Base-by-base conservation (phyloP, 2,329 filamentous ascomycete genomes). In the Colletotrichum scovillei region DNA sequence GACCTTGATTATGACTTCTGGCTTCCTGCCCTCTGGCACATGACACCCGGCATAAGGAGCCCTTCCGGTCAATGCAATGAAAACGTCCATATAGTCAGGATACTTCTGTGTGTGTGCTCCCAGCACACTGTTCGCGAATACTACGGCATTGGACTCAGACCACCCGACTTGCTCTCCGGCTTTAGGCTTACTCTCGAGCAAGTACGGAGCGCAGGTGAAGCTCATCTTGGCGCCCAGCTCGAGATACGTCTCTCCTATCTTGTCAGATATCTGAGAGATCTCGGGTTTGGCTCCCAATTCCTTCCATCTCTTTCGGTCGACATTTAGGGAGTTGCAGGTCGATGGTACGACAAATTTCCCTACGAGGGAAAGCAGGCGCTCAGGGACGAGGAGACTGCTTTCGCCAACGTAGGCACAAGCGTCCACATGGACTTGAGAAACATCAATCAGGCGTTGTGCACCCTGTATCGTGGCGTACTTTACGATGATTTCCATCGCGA, bases 21-120 rank as follows among this genome's bases (percentile, higher is more conserved):
- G 57, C 28, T 42, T 53, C 30, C 66, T 30, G 12, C 58, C 58
- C 12, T 63, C 49, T 19, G 57, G 16, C 11, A 24, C 22, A 85
- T 68, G 84, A 82, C 75, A 85, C 82, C 60, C 89, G 86, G 76
- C 81, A 87, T 75, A 81, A 85, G 30, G 84, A 85, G 72, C 88
- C 87, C 82, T 78, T 1, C 85, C 85, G 0, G 84, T 86, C 58
- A 87, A 67, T 0, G 84, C 84, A 46, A 86, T 84, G 53, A 71
- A 72, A n/a, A 86, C 79, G 38, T 87, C 85, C 2, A 87, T 78
- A 46, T 83, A 84, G 63, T 86, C 84, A 0, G 85, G 85, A 68
- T 85, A 86, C 69, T 87, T 87, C 67, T 82, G 80, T 0, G 85
- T 86, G 24, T 80, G 79, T 0, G 85, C 84, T 0, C 84, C 85